Evolutionary conservation across 176 grass and related monocot genomes (phyloP), one percentile per base, ranked within the genome.

Genomic region (Paspalum notatum): DNA sequence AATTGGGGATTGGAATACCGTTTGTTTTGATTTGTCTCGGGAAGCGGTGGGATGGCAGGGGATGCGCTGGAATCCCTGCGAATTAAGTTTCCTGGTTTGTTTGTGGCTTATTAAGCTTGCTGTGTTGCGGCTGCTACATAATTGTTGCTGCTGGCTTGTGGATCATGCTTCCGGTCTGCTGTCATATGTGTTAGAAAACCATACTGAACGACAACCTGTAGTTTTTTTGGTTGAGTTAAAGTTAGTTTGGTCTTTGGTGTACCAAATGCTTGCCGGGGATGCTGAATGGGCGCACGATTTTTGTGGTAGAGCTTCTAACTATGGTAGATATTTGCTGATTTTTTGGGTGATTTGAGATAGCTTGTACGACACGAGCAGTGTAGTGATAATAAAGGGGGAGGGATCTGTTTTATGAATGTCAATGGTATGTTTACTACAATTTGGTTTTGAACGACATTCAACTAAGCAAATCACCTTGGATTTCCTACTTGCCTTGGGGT

Each of bases 1-100:
- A 85, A 77, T 89, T 89, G 65, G 64, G 63, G 82, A 43, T 47
- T 71, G 8, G 8, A 6, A 49, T 26, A 1, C 2, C n/a, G 54
- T 17, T 48, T 40, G 16, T 20, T 45, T 71, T 47, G 64, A 76
- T 83, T 66, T 20, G n/a, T 65, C 57, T 63, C 5, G 20, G 52
- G 6, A 48, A 48, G 15, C 1, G 39, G 9, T 25, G 69, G 9
- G 58, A 37, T 25, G 15, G 27, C 53, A 21, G 32, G 3, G 9
- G 20, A 4, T 69, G 8, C 18, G 59, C 16, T 14, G 45, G 45
- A 71, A 49, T 76, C 56, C 48, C 12, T 54, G 8, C 13, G 18
- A 68, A 81, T 45, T 68, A 37, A 77, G 46, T 81, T 66, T 2
- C 9, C n/a, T 13, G 8, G 18, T 81, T 7, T 65, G 15, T 56